Evolutionary conservation across 2,329 filamentous ascomycete species (phyloP).

Genomic region (Kalaharituber pfeilii): DNA sequence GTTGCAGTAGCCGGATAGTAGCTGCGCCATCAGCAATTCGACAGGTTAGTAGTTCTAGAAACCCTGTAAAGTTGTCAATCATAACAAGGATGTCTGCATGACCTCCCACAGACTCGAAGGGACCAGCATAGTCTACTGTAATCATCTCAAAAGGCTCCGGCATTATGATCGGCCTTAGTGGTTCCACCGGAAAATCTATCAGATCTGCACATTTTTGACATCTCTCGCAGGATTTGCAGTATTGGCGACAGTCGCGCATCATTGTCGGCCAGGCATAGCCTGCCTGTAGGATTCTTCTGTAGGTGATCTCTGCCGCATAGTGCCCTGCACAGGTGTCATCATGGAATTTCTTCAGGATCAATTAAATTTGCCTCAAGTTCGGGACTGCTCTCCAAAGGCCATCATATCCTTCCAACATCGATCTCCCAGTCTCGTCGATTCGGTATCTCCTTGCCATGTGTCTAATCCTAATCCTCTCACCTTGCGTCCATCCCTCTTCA

Average conservation of each 20-base stretch:
- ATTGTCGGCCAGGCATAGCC: neutral
- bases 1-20: neutral
- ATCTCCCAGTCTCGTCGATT: neutral
- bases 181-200: neutral
- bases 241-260: neutral
- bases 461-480: neutral
- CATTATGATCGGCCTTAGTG: neutral
- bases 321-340: neutral
- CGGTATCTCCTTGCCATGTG: neutral
- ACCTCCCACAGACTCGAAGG: neutral
- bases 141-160: neutral
- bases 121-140: neutral
- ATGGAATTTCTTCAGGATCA: neutral
- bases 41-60: too few species aligned
- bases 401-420: neutral
- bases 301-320: neutral
- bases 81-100: neutral
- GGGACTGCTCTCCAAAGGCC: neutral
- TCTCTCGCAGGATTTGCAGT: neutral
- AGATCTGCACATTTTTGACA: neutral
- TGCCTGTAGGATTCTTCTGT: neutral
- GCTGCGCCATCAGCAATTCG: too few species aligned
- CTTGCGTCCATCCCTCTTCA: neutral
- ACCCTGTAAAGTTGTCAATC: neutral
- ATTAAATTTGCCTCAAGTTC: neutral